Evolutionary conservation across 2,329 filamentous ascomycete species (phyloP), one percentile per base, ranked within the genome.

Genomic region (Trichoderma atrobrunneum): DNA sequence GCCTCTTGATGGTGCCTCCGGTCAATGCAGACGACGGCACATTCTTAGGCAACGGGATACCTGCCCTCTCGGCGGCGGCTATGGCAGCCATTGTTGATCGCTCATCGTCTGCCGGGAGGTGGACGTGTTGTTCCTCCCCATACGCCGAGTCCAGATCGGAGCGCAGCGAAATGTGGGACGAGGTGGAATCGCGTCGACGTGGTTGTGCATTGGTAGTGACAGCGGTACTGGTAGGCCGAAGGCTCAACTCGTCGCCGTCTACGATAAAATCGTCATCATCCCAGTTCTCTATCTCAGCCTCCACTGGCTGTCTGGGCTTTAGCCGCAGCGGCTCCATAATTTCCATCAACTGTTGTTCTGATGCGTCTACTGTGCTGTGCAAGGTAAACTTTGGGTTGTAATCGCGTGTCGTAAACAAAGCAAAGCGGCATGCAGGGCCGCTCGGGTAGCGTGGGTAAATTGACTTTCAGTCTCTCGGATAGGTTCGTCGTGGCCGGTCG

Each of bases 1-100:
- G 86, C 76, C 95, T 88, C 84, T 97, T 97, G 79, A 98, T 98
- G 11, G 94, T 95, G 67, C 96, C 96, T 68, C 95, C 95, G 80
- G 96, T 89, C 56, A 99, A 85, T 34, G 96, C 96, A 24, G 95
- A 97, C 34, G 93, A 90, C 1, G 95, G 94, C 36, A 98, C 90
- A 79, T 95, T 95, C 66, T 89, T 86, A 32, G 96, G 96, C 71
- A 98, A 89, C 7, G 96, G 95, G 75, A 99, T 97, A 76, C 96
- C 96, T 30, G 94, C 95, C 79, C 90, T 91, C 78, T 94, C 92
- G 39, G 95, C 95, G 7, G 94, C 93, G 28, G 93, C 89, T 77
- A 99, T 95, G 73, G 96, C 95, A 79, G 97, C 92, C 76, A 91
- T 84, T 11, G 92, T 97, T 1, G 93, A 93, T 74, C 89, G 88